phyloP scores from a whole-genome alignment of 768 basidiomycete genomes.

The Auricularia cornea region DNA sequence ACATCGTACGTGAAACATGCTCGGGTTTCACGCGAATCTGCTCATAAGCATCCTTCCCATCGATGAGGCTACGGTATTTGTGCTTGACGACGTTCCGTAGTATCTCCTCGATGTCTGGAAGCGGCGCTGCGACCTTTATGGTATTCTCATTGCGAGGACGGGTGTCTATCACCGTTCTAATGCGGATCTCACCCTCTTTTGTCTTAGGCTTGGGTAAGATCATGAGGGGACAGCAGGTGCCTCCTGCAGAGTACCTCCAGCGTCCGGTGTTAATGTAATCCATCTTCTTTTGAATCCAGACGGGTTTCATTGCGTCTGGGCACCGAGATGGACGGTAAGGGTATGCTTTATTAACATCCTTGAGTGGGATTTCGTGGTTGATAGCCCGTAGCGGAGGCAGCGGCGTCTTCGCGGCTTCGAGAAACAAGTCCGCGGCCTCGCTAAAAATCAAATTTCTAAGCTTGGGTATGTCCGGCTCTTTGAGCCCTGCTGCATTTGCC shows the following conservation, averaged over 20 bases:
- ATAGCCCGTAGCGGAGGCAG: background rate
- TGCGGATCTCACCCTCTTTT: background rate
- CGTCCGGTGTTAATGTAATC: slow-evolving; percentile 1
- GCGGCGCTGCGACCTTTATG: slow-evolving; percentile 1
- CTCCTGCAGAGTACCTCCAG: slow-evolving; percentile 3
- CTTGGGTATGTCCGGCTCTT: background rate
- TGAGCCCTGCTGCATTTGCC: background rate
- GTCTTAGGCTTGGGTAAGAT: slow-evolving; percentile 1
- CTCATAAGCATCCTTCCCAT: slow-evolving; percentile 26
- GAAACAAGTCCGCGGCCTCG: background rate
- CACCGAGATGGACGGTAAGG: slow-evolving; percentile 4
- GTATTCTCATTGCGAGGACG: slow-evolving; percentile 2
- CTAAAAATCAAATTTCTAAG: background rate
- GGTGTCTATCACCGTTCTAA: slow-evolving; percentile 2
- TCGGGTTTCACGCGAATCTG: slow-evolving; percentile 20
- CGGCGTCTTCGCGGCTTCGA: background rate
- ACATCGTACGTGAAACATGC: slow-evolving; percentile 15
- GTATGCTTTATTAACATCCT: background rate
- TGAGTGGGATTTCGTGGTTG: slow-evolving; percentile 6
- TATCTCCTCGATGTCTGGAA: too few species aligned
- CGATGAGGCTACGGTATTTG: slow-evolving; percentile 9
- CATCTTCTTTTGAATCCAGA: background rate
- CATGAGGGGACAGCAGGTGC: slow-evolving; percentile 1
- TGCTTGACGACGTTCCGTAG: too few species aligned
- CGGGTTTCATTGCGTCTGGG: slow-evolving; percentile 1